Percentiles rank a stretch among this genome's conserved stretches.
These are phyloP conservation scores for Trypanosoma platydactyli DNA, from an alignment of 208 protist species.

Conservation along the genomic window DNA sequence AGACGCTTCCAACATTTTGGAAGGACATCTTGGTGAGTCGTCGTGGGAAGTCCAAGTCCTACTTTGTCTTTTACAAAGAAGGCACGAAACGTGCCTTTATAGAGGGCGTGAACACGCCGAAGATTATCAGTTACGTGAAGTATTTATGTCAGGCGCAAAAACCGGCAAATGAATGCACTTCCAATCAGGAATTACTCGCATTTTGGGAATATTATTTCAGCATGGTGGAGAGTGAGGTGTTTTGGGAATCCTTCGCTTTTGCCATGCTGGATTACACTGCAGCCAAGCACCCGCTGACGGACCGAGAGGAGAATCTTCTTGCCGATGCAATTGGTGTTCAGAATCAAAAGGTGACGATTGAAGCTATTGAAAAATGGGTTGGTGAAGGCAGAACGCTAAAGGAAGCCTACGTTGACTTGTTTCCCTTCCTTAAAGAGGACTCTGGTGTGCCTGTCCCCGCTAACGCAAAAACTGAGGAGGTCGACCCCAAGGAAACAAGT, in stretches of 20 bases:
- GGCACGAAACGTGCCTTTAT: slow-evolving; percentile 60
- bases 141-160: slow-evolving; percentile 73
- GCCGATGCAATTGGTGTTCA: slow-evolving; percentile 33
- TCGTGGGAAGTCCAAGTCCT: slow-evolving; percentile 80
- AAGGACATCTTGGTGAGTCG: slow-evolving; percentile 52
- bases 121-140: slow-evolving; percentile 75
- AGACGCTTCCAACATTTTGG: slow-evolving; percentile 74
- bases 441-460: background rate
- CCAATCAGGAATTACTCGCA: slow-evolving; percentile 54
- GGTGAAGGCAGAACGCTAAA: slow-evolving; percentile 40
- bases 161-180: slow-evolving; percentile 74
- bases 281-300: slow-evolving; percentile 7
- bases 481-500: slow-evolving; percentile 4
- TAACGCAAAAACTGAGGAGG: background rate
- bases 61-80: slow-evolving; percentile 90
- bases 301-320: slow-evolving; percentile 21
- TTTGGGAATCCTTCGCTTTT: slow-evolving; percentile 41
- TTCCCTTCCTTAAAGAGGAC: slow-evolving; percentile 24
- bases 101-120: slow-evolving; percentile 87
- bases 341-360: slow-evolving; percentile 42
- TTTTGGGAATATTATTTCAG: slow-evolving; percentile 82
- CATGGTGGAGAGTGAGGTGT: slow-evolving; percentile 62
- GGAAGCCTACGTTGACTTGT: slow-evolving; percentile 10
- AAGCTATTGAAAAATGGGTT: slow-evolving; percentile 63
- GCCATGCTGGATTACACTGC: slow-evolving; percentile 31